Conservation (phyloP, 2,329 filamentous ascomycete genomes). For the Scedosporium apiospermum region DNA sequence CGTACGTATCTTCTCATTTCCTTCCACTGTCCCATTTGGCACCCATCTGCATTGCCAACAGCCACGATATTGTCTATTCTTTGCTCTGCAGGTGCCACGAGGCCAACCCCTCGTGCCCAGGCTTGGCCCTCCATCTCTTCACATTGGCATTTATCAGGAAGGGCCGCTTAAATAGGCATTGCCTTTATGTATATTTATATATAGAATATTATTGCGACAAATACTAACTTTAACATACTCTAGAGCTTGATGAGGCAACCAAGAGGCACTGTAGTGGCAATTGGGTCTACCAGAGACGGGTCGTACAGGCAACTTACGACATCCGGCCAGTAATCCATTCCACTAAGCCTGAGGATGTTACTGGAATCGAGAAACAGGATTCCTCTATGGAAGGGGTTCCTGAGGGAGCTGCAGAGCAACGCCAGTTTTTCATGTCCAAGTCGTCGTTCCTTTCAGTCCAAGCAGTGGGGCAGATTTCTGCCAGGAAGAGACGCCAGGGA, state of each 20-base stretch:
- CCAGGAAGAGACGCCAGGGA: constrained; percentile 30
- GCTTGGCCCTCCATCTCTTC: background rate
- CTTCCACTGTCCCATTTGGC: constrained; percentile 11
- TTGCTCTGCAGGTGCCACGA: background rate
- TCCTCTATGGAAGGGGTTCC: background rate
- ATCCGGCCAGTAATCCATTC: constrained; percentile 37
- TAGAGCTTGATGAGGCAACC: constrained; percentile 13
- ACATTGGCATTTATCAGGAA: background rate
- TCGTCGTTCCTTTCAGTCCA: background rate
- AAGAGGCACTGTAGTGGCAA: constrained; percentile 44
- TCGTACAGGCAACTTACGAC: constrained; percentile 16
- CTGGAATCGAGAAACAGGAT: constrained; percentile 4
- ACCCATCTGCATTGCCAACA: background rate
- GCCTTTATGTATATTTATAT: too few relatives aligned
- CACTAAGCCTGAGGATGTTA: constrained; percentile 29
- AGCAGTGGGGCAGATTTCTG: constrained; percentile 7
- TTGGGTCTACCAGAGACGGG: constrained; percentile 47
- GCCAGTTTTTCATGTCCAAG: constrained; percentile 3
- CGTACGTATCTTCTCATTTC: constrained; percentile 27
- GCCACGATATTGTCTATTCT: background rate
- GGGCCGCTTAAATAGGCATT: too few relatives aligned
- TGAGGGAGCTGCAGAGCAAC: background rate
- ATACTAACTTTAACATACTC: too few relatives aligned
- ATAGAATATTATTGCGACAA: too few relatives aligned
- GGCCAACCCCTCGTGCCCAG: too few relatives aligned